Base-by-base conservation (phyloP, 805 yeast genomes). In the Suhomyces tanzawaensis region DNA sequence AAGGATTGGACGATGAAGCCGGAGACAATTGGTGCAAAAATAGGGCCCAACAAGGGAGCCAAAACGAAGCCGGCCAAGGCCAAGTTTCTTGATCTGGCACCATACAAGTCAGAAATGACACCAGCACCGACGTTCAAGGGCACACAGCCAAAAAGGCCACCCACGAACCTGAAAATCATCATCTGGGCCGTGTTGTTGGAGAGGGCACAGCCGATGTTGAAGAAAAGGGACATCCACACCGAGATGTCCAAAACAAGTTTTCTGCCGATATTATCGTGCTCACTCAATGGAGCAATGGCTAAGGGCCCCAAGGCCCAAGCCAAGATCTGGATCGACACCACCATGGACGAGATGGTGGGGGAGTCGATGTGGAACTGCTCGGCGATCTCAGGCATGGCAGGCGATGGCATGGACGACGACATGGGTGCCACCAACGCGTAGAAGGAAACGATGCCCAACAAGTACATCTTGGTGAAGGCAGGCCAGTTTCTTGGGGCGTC, bases 61-160 rank as follows among this genome's bases (percentile, higher is more conserved):
- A 82, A 63, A 0, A 85, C 71, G 52, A 73, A 81, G 7, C 76
- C 58, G 1, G 82, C 77, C 65, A 81, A 62, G 1, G 84, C 83
- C 25, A 63, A 53, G 35, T 74, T 77, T 36, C 87, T 67, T 23
- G 73, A 67, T 32, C 64, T 53, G 42, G 73, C 76, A 36, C 65
- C 65, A 66, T 70, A 82, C 43, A 82, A 51, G 51, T 82, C 89
- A 14, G 84, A 79, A 29, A 82, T 59, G 6, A 78, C 74, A 15
- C 87, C 88, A 1, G 85, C 85, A 17, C 85, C 86, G 7, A 81
- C 81, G 32, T 81, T 77, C 25, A 82, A 60, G 2, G 88, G 82
- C 0, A 85, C 81, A 37, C 82, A 74, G 5, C 84, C 85, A 36
- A 80, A 77, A n/a, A 74, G 55, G 3, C 89, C 89, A 2, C 84